Base-by-base conservation (phyloP, 352 stramenopile species). In the Phytophthora cryptogea region DNA sequence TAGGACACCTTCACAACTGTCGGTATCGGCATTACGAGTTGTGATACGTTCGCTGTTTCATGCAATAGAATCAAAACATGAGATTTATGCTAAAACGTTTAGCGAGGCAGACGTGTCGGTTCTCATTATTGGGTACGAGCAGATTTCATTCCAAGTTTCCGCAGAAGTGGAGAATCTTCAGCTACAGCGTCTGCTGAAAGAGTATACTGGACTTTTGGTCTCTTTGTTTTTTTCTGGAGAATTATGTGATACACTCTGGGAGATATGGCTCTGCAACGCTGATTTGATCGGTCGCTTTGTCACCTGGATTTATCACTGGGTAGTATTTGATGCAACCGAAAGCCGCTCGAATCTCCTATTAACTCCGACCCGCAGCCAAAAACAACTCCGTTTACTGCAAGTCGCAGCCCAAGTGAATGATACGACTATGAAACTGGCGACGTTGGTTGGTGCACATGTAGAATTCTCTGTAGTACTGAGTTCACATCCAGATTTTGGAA, bases 291-390 rank as follows among this genome's bases (percentile, higher is more conserved):
- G 13, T 20, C 23, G 13, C 5, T 62, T 66, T 35, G 4, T 66
- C 10, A 23, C 50, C 23, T 62, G 42, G 58, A 4, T 56, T 5
- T 66, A 40, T 26, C 35, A 45, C 14, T 63, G 60, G 60, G 53
- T 64, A 9, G 8, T 47, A 3, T 68, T 68, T n/a, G 27, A 63
- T 8, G 32, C 44, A 14, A 31, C 5, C 10, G 8, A 53, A 52
- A 37, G 16, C 13, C 23, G 14, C 13, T 0, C 30, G 3, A 31
- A 63, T 49, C 30, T 7, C 23, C 32, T 31, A 26, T 27, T 68
- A 23, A 36, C 31, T 10, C 35, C 23, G 6, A 26, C 32, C 13
- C 28, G 52, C 10, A 42, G 5, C 10, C 28, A 20, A 0, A 63
- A 68, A 63, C 43, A 14, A 28, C 8, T 45, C 13, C 31, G 16